Evolutionary conservation across 2,329 filamentous ascomycete species (phyloP).

Genomic region (Stromatinia cepivora): DNA sequence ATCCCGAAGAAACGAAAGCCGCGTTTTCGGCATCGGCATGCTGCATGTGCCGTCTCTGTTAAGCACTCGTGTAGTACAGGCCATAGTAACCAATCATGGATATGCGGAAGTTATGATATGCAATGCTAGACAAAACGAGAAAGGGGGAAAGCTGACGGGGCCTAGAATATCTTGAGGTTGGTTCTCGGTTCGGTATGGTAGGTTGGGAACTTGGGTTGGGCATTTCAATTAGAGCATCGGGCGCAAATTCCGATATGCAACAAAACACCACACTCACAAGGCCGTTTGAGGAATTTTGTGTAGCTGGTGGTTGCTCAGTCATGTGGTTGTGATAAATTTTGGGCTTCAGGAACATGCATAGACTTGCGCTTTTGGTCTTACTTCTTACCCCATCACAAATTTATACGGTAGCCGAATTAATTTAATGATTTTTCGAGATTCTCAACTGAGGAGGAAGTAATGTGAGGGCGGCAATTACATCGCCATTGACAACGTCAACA

Average conservation of each 20-base stretch:
- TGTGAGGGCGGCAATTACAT: conserved; percentile 12
- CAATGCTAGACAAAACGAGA: conserved; percentile 9
- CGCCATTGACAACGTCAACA: conserved; percentile 29
- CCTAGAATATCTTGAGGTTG: conserved; percentile 4
- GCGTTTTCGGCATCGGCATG: conserved; percentile 9
- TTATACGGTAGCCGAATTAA: conserved; percentile 18
- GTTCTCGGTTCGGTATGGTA: conserved; percentile 9
- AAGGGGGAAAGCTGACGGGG: not conserved
- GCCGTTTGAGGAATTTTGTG: not conserved
- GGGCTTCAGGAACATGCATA: not conserved
- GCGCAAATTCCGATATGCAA: conserved; percentile 26
- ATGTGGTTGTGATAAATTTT: conserved; percentile 16
- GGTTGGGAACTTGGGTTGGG: conserved; percentile 16
- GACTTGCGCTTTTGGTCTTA: conserved; percentile 11
- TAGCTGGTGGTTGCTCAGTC: conserved; percentile 5
- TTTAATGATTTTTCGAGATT: conserved; percentile 28
- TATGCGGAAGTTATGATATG: conserved; percentile 4
- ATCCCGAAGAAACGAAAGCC: conserved; percentile 1
- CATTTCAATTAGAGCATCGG: conserved; percentile 10
- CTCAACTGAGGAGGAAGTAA: conserved; percentile 15
- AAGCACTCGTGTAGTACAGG: not conserved
- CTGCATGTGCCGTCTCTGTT: conserved; percentile 4
- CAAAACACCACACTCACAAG: conserved; percentile 12
- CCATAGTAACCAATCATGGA: not conserved
- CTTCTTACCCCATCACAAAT: not conserved